A percentile compares a stretch with the other conserved stretches of the same genome.
These are phyloP conservation scores for Penicillium ucsense DNA, from an alignment of 495 filamentous ascomycete species.

Conservation along the genomic window DNA sequence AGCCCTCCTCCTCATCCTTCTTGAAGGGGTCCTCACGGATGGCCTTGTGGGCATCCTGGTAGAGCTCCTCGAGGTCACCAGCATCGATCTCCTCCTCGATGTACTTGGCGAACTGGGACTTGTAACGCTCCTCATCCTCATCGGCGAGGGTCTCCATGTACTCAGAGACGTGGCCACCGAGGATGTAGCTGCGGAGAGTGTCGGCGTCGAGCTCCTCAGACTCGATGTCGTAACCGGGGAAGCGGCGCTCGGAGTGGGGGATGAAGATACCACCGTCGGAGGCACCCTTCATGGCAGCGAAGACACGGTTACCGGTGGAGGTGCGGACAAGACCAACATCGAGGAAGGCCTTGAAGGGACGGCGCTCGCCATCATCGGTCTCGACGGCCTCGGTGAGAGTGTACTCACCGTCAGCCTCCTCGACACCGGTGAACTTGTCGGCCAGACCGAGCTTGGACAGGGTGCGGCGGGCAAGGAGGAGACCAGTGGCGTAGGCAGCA, in stretches of 20 bases:
- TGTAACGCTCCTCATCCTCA: conserved; percentile 99
- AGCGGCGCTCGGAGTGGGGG: conserved; percentile 97
- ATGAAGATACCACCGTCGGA: conserved; percentile 95
- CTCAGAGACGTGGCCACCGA: conserved; percentile 94
- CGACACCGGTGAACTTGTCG: conserved; percentile 83
- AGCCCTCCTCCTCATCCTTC: conserved; percentile 67
- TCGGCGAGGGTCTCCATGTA: conserved; percentile 99
- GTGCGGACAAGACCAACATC: conserved; percentile 96
- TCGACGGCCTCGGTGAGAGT: conserved; percentile 85
- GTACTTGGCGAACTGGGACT: conserved; percentile 94
- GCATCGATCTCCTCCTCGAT: conserved; percentile 94
- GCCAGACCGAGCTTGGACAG: conserved; percentile 93
- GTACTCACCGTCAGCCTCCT: conserved; percentile 92
- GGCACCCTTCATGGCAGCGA: conserved; percentile 99
- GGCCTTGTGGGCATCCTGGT: conserved; percentile 85
- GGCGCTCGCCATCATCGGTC: conserved; percentile 71
- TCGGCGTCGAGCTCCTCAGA: conserved; percentile 95
- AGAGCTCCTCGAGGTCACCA: conserved; percentile 94
- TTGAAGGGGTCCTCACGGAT: conserved; percentile 98
- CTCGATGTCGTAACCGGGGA: conserved; percentile 97
- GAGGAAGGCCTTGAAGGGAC: conserved; percentile 97
- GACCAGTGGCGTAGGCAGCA: conserved; percentile 91
- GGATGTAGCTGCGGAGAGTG: conserved; percentile 97
- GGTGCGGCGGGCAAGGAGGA: conserved; percentile 91
- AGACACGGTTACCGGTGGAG: conserved; percentile 95